Evolutionary conservation across 306 rosid species (phyloP).

Genomic region (Begonia peltatifolia): DNA sequence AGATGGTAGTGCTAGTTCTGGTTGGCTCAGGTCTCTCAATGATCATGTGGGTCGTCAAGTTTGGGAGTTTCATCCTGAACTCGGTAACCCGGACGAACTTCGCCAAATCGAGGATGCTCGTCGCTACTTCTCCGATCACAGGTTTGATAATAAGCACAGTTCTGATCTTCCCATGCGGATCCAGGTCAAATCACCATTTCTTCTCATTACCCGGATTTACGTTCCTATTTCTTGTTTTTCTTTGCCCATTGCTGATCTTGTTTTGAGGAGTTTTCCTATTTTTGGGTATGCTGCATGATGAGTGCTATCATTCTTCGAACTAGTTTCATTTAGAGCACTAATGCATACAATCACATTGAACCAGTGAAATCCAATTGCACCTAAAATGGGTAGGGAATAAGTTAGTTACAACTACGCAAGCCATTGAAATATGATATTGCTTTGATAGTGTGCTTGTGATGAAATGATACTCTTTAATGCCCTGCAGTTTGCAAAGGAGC

Average conservation of each 20-base stretch:
- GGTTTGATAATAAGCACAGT: slow-evolving; percentile 25
- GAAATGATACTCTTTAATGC: not conserved
- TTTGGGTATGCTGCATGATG: too few relatives aligned
- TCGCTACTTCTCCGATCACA: slow-evolving; percentile 13
- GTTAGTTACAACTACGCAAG: too few relatives aligned
- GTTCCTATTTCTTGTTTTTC: not conserved
- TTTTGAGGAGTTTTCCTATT: too few relatives aligned
- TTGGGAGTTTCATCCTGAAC: slow-evolving; percentile 24
- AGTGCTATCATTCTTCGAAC: too few relatives aligned
- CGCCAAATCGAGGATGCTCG: slow-evolving; percentile 19
- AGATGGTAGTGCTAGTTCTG: slow-evolving; percentile 6
- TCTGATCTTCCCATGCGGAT: slow-evolving; percentile 28
- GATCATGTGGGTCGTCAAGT: slow-evolving; percentile 26
- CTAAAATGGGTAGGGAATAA: too few relatives aligned
- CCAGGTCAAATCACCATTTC: slow-evolving; percentile 10
- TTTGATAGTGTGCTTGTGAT: not conserved
- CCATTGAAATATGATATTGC: too few relatives aligned
- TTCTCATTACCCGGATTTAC: not conserved
- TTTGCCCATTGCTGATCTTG: not conserved
- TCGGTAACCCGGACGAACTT: slow-evolving; percentile 21
- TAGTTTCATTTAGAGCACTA: too few relatives aligned
- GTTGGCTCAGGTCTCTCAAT: slow-evolving; percentile 16
- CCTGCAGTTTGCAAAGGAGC: slow-evolving; percentile 21
- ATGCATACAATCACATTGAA: too few relatives aligned
- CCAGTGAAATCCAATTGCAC: too few relatives aligned